Conservation (phyloP, 1,284 basidiomycete genomes). For the Ustilago curta region DNA sequence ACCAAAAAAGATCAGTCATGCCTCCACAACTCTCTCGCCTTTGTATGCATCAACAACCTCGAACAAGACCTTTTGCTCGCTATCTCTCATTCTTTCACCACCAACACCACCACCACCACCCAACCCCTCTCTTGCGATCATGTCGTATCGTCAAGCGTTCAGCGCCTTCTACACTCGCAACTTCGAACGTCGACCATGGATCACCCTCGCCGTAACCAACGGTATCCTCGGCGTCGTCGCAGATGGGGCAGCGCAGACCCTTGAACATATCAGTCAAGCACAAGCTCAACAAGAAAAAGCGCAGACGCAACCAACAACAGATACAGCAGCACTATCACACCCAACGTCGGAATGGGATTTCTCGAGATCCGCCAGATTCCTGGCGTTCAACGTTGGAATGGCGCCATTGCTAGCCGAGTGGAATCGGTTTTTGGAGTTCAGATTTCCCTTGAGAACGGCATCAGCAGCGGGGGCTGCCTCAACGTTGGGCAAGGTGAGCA, state of each 20-base stretch:
- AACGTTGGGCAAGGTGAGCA: slow-evolving; percentile 51
- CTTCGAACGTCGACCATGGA: slow-evolving; percentile 63
- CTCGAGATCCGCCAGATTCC: slow-evolving; percentile 57
- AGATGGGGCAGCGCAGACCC: slow-evolving; percentile 62
- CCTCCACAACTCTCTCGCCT: slow-evolving; percentile 35
- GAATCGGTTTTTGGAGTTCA: slow-evolving; percentile 64
- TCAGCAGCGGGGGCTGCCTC: slow-evolving; percentile 18
- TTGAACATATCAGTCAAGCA: slow-evolving; percentile 49
- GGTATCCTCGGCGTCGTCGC: slow-evolving; percentile 60
- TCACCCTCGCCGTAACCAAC: slow-evolving; percentile 66
- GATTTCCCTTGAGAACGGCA: slow-evolving; percentile 53
- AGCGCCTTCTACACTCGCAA: slow-evolving; percentile 61
- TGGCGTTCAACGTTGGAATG: slow-evolving; percentile 64
- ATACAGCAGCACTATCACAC: slow-evolving; percentile 1
- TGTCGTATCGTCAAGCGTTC: slow-evolving; percentile 53
- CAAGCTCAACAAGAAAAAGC: slow-evolving; percentile 16
- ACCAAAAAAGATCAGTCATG: slow-evolving; percentile 25
- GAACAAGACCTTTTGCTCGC: background rate
- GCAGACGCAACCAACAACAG: too few relatives aligned
- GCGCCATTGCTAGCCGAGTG: slow-evolving; percentile 66
- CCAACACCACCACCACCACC: background rate
- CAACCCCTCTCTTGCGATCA: slow-evolving; percentile 10
- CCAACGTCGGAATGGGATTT: slow-evolving; percentile 48
- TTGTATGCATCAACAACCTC: background rate
- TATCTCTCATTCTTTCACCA: background rate